These are phyloP conservation scores for Lophiotrema nucula DNA, from an alignment of 495 filamentous ascomycete species.

Conservation along the genomic window DNA sequence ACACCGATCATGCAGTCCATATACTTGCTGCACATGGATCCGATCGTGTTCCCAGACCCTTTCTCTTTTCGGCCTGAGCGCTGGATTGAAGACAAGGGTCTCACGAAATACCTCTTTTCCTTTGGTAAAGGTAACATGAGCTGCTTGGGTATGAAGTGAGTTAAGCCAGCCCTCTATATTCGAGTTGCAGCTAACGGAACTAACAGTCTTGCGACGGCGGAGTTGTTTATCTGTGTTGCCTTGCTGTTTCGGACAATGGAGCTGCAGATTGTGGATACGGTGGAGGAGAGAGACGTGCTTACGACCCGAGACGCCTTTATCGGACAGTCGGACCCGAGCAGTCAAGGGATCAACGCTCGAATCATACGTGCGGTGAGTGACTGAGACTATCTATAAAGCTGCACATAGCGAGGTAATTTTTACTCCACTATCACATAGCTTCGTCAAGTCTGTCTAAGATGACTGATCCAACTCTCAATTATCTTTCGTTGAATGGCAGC, in stretches of 20 bases:
- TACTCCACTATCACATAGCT: too few species aligned
- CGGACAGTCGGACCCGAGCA: background rate
- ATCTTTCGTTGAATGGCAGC: too few species aligned
- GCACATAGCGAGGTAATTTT: too few species aligned
- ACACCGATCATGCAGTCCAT: conserved; percentile 6
- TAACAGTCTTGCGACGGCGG: conserved; percentile 4
- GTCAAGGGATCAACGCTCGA: background rate
- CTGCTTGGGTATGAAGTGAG: conserved; percentile 52
- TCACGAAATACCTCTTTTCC: conserved; percentile 45
- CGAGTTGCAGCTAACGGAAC: background rate
- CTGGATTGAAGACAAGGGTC: conserved; percentile 43
- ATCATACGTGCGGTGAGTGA: too few species aligned
- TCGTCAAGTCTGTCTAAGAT: too few species aligned
- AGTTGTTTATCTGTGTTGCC: background rate
- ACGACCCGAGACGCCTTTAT: background rate
- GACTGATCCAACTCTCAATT: too few species aligned
- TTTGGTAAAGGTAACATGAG: conserved; percentile 48
- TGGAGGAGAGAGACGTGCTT: background rate
- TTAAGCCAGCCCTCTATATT: conserved; percentile 24
- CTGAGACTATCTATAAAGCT: too few species aligned
- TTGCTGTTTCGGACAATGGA: background rate
- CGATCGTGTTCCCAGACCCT: conserved; percentile 44
- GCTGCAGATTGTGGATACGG: background rate
- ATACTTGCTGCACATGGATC: conserved; percentile 44
- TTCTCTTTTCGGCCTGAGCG: conserved; percentile 47